Evolutionary conservation across 169 alveolate genomes (phyloP).

Genomic region (Babesia bovis): DNA sequence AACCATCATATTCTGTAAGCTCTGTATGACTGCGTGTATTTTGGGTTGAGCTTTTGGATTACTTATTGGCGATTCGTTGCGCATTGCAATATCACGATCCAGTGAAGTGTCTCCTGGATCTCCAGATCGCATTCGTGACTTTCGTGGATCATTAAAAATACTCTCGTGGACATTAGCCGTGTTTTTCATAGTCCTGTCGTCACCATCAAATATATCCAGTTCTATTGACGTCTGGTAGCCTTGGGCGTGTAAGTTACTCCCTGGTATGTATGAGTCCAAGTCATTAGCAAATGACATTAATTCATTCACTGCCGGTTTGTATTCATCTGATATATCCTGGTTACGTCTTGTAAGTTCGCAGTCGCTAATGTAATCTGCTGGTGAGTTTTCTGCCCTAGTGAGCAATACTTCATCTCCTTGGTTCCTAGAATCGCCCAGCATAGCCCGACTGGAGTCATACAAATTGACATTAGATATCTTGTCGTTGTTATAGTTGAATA

Average conservation of each 20-base stretch:
- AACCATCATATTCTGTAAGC: neutral
- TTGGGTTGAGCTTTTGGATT: neutral
- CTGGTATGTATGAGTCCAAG: slow-evolving; percentile 13
- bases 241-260: neutral
- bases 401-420: neutral
- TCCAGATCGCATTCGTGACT: too few species aligned
- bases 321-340: neutral
- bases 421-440: neutral
- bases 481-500: too few species aligned
- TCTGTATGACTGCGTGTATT: neutral
- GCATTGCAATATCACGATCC: neutral
- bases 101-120: neutral
- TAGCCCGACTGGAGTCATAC: slow-evolving; percentile 9
- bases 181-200: neutral
- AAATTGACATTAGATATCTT: slow-evolving; percentile 6
- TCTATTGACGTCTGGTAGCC: neutral
- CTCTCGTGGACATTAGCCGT: neutral
- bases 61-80: neutral
- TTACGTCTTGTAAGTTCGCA: slow-evolving; percentile 8
- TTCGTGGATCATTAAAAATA: neutral
- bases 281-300: slow-evolving; percentile 16
- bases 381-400: neutral
- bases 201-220: neutral
- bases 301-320: neutral
- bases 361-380: slow-evolving; percentile 1